phyloP scores from a whole-genome alignment of 257 asterid species.

The Nicotiana undulata region DNA sequence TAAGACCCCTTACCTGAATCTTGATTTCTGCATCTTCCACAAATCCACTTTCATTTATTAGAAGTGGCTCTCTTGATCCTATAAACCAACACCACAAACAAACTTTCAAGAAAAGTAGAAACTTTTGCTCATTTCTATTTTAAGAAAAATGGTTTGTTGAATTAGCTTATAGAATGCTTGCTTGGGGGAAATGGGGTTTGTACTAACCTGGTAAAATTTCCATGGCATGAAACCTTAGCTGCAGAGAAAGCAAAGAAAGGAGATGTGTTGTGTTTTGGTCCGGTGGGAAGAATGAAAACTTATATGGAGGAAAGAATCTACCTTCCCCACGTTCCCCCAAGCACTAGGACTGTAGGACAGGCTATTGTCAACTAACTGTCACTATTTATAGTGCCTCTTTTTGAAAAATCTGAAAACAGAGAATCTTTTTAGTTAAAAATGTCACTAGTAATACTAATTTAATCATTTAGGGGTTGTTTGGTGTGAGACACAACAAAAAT shows the following conservation, averaged over 20 bases:
- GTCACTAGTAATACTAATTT: no score
- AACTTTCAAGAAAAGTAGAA: not conserved
- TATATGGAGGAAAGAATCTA: conserved; percentile 1
- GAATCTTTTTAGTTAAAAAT: no score
- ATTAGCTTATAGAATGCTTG: not conserved
- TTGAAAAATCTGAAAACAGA: no score
- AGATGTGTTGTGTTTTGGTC: not conserved
- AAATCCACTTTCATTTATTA: conserved; percentile 16
- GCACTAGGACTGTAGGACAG: not conserved
- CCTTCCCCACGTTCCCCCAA: conserved; percentile 5
- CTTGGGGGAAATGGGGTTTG: not conserved
- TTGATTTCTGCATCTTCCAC: conserved; percentile 15
- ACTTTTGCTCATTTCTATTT: not conserved
- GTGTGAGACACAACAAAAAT: no score
- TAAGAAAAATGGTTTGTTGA: not conserved
- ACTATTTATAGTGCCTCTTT: not conserved
- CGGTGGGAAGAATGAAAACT: not conserved
- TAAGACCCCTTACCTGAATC: conserved; percentile 51
- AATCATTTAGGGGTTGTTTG: no score
- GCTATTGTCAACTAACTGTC: not conserved
- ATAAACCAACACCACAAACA: not conserved
- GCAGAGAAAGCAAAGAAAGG: not conserved
- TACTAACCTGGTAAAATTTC: conserved; percentile 21
- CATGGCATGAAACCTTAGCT: conserved; percentile 7
- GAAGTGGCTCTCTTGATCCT: conserved; percentile 32